Evolutionary conservation across 176 grass and related monocot genomes (phyloP).

Genomic region (Musa troglodytarum): DNA sequence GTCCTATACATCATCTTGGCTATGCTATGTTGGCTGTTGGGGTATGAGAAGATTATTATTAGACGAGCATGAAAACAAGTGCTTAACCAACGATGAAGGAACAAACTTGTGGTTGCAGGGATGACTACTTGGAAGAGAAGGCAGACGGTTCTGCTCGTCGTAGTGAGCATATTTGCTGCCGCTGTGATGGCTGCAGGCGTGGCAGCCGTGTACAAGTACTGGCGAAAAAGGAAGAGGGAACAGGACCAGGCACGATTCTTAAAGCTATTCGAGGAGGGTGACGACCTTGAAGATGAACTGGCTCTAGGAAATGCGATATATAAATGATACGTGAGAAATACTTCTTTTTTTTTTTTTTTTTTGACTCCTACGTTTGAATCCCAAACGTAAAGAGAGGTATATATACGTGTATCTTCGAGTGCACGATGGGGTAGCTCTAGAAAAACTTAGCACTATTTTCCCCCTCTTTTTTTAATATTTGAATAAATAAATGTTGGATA

Average conservation of each 20-base stretch:
- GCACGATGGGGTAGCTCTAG: no score
- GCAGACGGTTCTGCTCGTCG: conserved; percentile 14
- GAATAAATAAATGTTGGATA: no score
- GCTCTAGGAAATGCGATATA: conserved; percentile 28
- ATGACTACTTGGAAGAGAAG: background rate
- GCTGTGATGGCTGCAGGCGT: conserved; percentile 31
- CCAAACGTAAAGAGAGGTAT: no score
- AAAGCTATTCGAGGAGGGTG: conserved; percentile 72
- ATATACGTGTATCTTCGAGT: no score
- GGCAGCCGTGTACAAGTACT: conserved; percentile 50
- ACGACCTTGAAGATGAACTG: conserved; percentile 83
- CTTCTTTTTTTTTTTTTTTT: no score
- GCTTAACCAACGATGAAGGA: no score
- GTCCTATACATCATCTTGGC: background rate
- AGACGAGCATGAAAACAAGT: no score
- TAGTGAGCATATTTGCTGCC: conserved; percentile 50
- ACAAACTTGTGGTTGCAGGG: background rate
- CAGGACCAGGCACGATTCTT: conserved; percentile 65
- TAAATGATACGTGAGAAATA: no score
- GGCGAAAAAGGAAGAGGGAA: conserved; percentile 66
- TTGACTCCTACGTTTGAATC: no score
- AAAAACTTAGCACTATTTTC: no score
- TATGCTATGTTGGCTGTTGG: background rate
- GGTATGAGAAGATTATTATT: no score
- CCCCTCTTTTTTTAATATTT: no score